These are phyloP conservation scores for Aspergillus tamarii DNA, from an alignment of 2,329 filamentous ascomycete species.

Conservation along the genomic window DNA sequence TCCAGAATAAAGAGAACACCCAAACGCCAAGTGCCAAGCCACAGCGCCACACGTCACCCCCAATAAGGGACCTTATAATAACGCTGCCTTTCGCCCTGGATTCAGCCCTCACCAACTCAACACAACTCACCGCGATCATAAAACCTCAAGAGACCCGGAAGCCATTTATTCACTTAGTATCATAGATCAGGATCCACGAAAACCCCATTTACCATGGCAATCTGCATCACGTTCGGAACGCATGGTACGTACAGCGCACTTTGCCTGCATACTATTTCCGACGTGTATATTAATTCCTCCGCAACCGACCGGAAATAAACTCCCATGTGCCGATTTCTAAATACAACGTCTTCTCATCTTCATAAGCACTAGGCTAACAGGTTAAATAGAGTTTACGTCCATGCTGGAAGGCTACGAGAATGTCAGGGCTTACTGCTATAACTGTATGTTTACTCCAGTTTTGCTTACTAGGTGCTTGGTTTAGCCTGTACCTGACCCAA, in stretches of 20 bases:
- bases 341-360: background rate
- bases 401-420: conserved; percentile 50
- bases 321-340: background rate
- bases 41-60: conserved; percentile 36
- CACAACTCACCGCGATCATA: conserved; percentile 4
- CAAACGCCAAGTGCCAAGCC: conserved; percentile 36
- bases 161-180: background rate
- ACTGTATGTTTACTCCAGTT: conserved; percentile 39
- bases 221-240: conserved; percentile 49
- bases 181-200: background rate
- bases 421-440: conserved; percentile 50
- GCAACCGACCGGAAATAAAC: background rate
- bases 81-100: conserved; percentile 31
- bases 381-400: conserved; percentile 45
- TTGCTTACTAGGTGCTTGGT: background rate
- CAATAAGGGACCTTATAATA: conserved; percentile 11
- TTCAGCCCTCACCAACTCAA: conserved; percentile 5
- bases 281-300: background rate
- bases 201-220: conserved; percentile 36
- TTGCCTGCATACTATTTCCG: background rate
- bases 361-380: conserved; percentile 7
- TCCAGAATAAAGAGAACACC: background rate
- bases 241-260: conserved; percentile 37
- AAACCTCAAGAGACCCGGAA: background rate
- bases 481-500: conserved; percentile 1